phyloP scores from a whole-genome alignment of 2,329 filamentous ascomycete species.

The Paracoccidioides brasiliensis region DNA sequence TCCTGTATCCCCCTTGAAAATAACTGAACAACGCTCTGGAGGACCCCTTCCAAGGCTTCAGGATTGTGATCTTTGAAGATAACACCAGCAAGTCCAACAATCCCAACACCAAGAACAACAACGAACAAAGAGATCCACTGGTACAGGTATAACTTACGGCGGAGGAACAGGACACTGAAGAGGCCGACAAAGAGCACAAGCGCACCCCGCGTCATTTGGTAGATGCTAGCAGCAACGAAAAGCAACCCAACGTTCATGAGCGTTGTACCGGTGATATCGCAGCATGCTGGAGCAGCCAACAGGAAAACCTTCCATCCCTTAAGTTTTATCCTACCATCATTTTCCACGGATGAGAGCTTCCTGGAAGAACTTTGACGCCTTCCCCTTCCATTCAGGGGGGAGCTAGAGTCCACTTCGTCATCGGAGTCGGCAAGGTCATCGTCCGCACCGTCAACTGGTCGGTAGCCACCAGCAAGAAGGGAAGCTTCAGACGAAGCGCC shows the following conservation, averaged over 20 bases:
- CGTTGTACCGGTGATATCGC: constrained; percentile 89
- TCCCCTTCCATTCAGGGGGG: constrained; percentile 27
- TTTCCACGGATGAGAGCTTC: constrained; percentile 33
- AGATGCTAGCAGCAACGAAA: constrained; percentile 90
- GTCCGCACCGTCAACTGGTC: constrained; percentile 45
- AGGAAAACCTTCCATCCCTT: constrained; percentile 58
- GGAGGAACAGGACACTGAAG: constrained; percentile 85
- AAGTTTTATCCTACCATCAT: constrained; percentile 48
- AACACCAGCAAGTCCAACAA: constrained; percentile 81
- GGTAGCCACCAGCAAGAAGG: constrained; percentile 46
- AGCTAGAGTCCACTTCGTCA: constrained; percentile 34
- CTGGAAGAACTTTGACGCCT: constrained; percentile 39
- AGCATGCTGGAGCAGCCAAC: constrained; percentile 74
- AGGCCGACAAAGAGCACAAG: constrained; percentile 90
- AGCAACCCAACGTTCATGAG: constrained; percentile 93
- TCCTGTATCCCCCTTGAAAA: constrained; percentile 31
- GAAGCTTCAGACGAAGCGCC: constrained; percentile 28
- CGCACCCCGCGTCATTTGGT: constrained; percentile 95
- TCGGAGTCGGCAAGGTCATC: constrained; percentile 34
- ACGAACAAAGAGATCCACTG: constrained; percentile 84
- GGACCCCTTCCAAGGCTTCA: constrained; percentile 19
- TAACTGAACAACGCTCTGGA: constrained; percentile 14
- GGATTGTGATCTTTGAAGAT: constrained; percentile 53
- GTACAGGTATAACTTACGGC: constrained; percentile 65
- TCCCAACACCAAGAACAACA: constrained; percentile 73